These are phyloP conservation scores for Fusarium sp. DNA, from an alignment of 2,329 filamentous ascomycete species.

Conservation along the genomic window DNA sequence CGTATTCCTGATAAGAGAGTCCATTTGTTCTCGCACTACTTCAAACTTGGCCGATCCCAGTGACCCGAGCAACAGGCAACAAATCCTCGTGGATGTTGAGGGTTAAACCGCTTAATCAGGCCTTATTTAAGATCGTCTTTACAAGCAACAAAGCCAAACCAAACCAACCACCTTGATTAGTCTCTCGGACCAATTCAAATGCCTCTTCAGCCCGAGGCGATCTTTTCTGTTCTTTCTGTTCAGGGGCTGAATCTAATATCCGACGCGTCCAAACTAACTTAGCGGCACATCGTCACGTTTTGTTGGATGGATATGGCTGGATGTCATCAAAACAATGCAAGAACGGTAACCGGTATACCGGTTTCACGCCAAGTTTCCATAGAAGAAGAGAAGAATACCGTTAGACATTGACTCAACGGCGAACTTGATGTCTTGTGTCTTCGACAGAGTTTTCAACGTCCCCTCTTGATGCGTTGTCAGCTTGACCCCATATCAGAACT, in stretches of 20 bases:
- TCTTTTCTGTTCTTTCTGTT: slow-evolving; percentile 20
- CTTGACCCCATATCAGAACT: background rate
- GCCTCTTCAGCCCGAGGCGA: slow-evolving; percentile 21
- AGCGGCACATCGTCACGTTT: slow-evolving; percentile 20
- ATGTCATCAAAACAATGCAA: slow-evolving; percentile 11
- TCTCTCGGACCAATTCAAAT: slow-evolving; percentile 12
- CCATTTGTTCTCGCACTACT: slow-evolving; percentile 1
- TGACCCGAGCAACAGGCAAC: background rate
- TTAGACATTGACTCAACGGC: slow-evolving; percentile 2
- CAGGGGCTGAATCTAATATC: slow-evolving; percentile 28
- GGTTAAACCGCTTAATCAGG: background rate
- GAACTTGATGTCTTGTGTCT: background rate
- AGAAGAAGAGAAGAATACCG: background rate
- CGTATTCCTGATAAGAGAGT: background rate
- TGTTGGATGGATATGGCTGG: background rate
- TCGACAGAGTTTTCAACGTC: background rate
- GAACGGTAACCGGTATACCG: slow-evolving; percentile 10
- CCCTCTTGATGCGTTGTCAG: slow-evolving; percentile 19
- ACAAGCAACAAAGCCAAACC: slow-evolving; percentile 4
- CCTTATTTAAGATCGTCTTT: slow-evolving; percentile 14
- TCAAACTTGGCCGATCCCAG: background rate
- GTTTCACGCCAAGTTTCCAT: slow-evolving; percentile 17
- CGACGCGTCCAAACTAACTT: slow-evolving; percentile 10
- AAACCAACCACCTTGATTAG: slow-evolving; percentile 22
- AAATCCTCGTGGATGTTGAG: slow-evolving; percentile 3